Evolutionary conservation across 2,329 filamentous ascomycete species (phyloP).

Genomic region (Sporothrix humicola): DNA sequence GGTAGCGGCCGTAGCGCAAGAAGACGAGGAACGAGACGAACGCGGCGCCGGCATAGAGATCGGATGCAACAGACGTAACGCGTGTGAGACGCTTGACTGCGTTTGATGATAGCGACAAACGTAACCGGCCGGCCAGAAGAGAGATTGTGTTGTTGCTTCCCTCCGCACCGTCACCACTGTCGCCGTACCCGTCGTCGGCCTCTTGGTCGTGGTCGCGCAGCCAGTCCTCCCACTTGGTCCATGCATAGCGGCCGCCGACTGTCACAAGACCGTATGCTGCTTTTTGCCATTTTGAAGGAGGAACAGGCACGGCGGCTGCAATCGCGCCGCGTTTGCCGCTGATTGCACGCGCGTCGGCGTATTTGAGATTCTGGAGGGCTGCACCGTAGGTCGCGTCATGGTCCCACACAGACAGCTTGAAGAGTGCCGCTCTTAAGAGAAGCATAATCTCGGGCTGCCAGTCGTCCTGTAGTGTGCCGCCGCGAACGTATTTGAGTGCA

Average conservation of each 20-base stretch:
- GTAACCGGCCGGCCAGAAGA: neutral
- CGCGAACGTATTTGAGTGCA: constrained; percentile 83
- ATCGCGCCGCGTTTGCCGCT: constrained; percentile 6
- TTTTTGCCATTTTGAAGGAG: constrained; percentile 85
- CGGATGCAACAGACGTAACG: constrained; percentile 71
- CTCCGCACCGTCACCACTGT: neutral
- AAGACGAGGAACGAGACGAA: constrained; percentile 90
- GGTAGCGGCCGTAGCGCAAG: constrained; percentile 85
- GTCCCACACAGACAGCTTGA: constrained; percentile 97
- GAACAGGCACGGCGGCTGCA: constrained; percentile 62
- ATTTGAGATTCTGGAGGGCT: constrained; percentile 86
- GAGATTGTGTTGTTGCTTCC: neutral
- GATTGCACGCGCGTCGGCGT: constrained; percentile 75
- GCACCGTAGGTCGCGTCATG: constrained; percentile 95
- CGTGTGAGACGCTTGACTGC: constrained; percentile 64
- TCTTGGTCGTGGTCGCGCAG: constrained; percentile 72
- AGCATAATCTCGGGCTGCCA: constrained; percentile 87
- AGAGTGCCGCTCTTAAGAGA: constrained; percentile 76
- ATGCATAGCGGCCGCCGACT: constrained; percentile 85
- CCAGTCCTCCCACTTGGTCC: constrained; percentile 91
- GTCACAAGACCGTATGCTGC: constrained; percentile 81
- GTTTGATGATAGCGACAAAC: neutral
- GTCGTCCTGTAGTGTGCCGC: constrained; percentile 76
- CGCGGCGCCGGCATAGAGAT: constrained; percentile 78
- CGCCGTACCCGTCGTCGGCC: constrained; percentile 40